These are phyloP conservation scores for Mycosarcoma maydis DNA, from an alignment of 1,284 basidiomycete species.

Conservation along the genomic window DNA sequence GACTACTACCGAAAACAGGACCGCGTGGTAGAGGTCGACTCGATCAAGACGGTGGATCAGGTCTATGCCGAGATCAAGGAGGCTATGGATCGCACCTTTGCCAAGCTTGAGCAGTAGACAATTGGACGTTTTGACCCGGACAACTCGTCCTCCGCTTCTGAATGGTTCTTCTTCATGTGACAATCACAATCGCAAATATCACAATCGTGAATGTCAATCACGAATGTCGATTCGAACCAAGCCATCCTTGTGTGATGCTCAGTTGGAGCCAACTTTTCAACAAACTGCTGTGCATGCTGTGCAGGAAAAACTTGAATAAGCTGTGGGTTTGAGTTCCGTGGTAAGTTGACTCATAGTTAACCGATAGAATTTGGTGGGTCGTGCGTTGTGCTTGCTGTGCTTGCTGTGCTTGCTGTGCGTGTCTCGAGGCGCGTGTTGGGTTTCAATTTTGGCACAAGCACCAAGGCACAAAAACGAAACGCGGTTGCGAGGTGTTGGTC, in stretches of 20 bases:
- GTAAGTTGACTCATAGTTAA: too few species aligned
- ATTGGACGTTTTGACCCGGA: too few species aligned
- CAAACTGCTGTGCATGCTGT: too few species aligned
- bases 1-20: conserved; percentile 78
- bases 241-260: not conserved
- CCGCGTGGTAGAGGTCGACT: conserved; percentile 82
- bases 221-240: not conserved
- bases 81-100: conserved; percentile 59
- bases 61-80: conserved; percentile 60
- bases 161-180: too few species aligned
- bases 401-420: too few species aligned
- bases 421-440: not conserved
- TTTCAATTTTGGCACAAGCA: too few species aligned
- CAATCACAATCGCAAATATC: too few species aligned
- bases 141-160: too few species aligned
- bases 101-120: conserved; percentile 17
- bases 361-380: not conserved
- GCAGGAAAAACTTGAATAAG: too few species aligned
- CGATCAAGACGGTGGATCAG: conserved; percentile 56
- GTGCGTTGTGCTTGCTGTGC: too few species aligned
- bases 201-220: not conserved
- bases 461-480: not conserved
- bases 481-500: conserved; percentile 18
- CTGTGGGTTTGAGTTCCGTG: too few species aligned
- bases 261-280: too few species aligned